These are phyloP conservation scores for Phialophora macrospora DNA, from an alignment of 2,329 filamentous ascomycete species.

Conservation along the genomic window DNA sequence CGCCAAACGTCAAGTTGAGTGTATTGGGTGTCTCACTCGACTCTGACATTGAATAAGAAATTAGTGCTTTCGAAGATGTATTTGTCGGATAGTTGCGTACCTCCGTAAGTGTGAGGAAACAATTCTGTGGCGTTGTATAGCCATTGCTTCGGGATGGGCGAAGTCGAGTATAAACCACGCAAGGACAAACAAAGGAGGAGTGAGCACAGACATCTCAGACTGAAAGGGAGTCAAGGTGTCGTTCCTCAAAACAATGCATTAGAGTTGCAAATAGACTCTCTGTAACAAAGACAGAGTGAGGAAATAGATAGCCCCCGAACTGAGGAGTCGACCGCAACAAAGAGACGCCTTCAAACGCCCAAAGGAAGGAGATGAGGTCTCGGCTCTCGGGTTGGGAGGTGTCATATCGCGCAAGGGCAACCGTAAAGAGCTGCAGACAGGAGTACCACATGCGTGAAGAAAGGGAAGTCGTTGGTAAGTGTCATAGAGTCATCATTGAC, in stretches of 20 bases:
- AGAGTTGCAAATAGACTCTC: neutral
- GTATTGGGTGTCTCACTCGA: neutral
- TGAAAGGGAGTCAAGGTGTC: neutral
- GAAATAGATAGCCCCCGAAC: neutral
- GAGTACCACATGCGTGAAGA: neutral
- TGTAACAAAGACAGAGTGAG: neutral
- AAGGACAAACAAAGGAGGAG: slow-evolving; percentile 6
- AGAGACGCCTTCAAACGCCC: neutral
- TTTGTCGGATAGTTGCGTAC: neutral
- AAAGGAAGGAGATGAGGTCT: neutral
- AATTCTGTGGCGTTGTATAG: neutral
- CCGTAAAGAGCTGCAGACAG: neutral
- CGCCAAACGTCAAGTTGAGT: slow-evolving; percentile 8
- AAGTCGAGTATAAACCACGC: neutral
- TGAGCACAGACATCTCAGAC: neutral
- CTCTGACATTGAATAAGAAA: neutral
- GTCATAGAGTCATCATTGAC: neutral
- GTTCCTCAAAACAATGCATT: neutral
- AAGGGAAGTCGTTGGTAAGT: neutral
- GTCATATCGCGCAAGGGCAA: neutral
- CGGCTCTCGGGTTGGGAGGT: neutral
- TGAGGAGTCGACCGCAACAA: neutral
- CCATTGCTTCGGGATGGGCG: neutral
- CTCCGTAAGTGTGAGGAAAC: neutral
- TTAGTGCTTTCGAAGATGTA: neutral